Evolutionary conservation across 371 early-diverging fungal genomes (phyloP).

Genomic region (Mortierella sp.): DNA sequence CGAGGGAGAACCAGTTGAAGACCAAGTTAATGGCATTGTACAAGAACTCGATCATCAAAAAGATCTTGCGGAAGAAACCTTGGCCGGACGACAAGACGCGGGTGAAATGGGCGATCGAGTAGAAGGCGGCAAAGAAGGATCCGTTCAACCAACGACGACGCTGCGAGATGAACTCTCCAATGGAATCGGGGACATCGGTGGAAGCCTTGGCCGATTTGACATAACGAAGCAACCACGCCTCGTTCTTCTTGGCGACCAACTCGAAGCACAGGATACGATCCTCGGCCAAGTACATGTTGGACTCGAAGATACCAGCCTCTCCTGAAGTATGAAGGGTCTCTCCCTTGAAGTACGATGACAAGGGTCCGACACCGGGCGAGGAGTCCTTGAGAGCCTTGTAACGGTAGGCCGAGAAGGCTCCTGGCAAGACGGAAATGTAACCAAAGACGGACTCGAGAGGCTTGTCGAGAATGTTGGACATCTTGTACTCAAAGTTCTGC

Average conservation of each 20-base stretch:
- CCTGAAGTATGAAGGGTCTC: constrained; percentile 88
- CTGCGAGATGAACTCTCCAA: constrained; percentile 79
- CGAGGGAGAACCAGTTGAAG: constrained; percentile 86
- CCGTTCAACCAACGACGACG: constrained; percentile 85
- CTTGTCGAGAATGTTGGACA: constrained; percentile 97
- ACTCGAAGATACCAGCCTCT: constrained; percentile 71
- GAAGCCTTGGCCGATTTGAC: constrained; percentile 76
- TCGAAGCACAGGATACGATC: constrained; percentile 94
- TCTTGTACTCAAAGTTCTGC: constrained; percentile 98
- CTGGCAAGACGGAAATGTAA: constrained; percentile 96
- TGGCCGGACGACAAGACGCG: constrained; percentile 82
- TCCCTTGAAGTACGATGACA: constrained; percentile 94
- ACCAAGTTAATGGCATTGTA: constrained; percentile 80
- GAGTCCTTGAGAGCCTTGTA: constrained; percentile 88
- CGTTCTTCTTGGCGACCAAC: constrained; percentile 82
- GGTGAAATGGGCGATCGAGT: constrained; percentile 82
- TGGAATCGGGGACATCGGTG: constrained; percentile 78
- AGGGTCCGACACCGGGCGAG: constrained; percentile 77
- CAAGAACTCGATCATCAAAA: constrained; percentile 76
- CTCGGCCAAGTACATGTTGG: constrained; percentile 86
- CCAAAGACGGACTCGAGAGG: constrained; percentile 97
- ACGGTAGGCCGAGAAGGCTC: constrained; percentile 98
- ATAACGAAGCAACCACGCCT: constrained; percentile 80
- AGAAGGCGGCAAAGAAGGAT: constrained; percentile 78
- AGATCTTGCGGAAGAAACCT: constrained; percentile 66